Evolutionary conservation across 2,329 filamentous ascomycete species (phyloP).

Genomic region (Cladosporium halotolerans): DNA sequence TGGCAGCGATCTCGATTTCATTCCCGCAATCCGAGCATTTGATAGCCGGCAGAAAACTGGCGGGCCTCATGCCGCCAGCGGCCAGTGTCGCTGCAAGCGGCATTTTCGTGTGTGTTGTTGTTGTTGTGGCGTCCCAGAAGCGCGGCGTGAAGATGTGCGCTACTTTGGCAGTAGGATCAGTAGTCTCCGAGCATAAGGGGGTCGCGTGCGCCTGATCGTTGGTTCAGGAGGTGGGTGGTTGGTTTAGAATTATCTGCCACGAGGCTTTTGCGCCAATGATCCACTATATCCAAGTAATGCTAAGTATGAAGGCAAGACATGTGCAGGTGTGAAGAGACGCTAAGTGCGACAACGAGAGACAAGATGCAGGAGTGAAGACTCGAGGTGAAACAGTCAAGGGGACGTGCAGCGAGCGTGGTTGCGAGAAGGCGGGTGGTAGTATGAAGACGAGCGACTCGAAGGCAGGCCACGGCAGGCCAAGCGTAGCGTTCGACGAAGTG

Average conservation of each 20-base stretch:
- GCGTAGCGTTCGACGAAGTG: slow-evolving; percentile 1
- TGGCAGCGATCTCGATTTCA: slow-evolving; percentile 74
- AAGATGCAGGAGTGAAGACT: slow-evolving; percentile 11
- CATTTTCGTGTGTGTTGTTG: slow-evolving; percentile 15
- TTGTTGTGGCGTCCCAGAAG: slow-evolving; percentile 1
- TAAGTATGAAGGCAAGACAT: slow-evolving; percentile 3
- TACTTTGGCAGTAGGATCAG: slow-evolving; percentile 3
- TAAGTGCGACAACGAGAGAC: slow-evolving; percentile 8
- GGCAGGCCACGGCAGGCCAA: background rate
- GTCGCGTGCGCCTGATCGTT: slow-evolving; percentile 2
- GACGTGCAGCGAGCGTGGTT: slow-evolving; percentile 5
- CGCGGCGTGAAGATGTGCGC: slow-evolving; percentile 1
- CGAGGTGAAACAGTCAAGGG: background rate
- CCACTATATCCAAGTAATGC: slow-evolving; percentile 7
- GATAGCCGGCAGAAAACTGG: slow-evolving; percentile 70
- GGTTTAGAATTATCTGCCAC: slow-evolving; percentile 6
- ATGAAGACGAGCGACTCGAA: background rate
- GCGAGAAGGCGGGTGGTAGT: background rate
- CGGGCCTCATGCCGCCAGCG: slow-evolving; percentile 46
- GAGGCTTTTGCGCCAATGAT: background rate
- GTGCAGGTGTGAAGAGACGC: slow-evolving; percentile 11
- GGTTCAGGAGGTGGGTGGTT: slow-evolving; percentile 10
- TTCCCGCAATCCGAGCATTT: slow-evolving; percentile 77
- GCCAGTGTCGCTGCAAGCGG: slow-evolving; percentile 24
- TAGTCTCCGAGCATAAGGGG: background rate